Base-by-base conservation (phyloP, 441 rosid species). In the Mallotus repandus region DNA sequence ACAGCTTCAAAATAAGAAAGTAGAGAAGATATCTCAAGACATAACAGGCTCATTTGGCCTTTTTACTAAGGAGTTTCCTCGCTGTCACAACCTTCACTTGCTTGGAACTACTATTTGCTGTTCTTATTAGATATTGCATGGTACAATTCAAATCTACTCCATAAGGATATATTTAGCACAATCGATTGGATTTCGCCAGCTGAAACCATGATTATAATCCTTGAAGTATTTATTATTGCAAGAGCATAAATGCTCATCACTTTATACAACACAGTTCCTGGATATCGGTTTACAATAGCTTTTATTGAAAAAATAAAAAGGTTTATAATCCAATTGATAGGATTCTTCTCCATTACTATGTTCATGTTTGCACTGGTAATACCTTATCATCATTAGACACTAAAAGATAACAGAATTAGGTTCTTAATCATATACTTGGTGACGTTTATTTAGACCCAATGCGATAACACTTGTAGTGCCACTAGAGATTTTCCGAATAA, bases 401-500 rank as follows among this genome's bases (percentile, higher is more conserved):
- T 84, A 48, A 88, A 84, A 78, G 84, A 84, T 0, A 82, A 86
- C 84, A 73, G 87, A 38, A 85, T 86, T 16, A 93, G 94, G 55
- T 91, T 91, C 63, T 86, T 91, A 55, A 63, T 70, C 2, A 76
- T 91, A 72, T 91, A 91, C 82, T 89, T 93, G 0, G 59, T 89
- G 62, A 91, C 97, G 5, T 91, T 91, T 83, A 77, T 91, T 91
- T 60, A 94, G 95, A 72, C 97, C 97, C 7, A 91, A 91, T 61
- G 90, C 95, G 0, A 91, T 93, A 2, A 89, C 97, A 16, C 88
- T 91, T 38, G 93, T 91, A 1, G 97, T 91, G 66, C 95, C 97
- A 0, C 95, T 91, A 3, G 97, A 91, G 85, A 91, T 91, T 72
- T 91, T 91, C 82, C 95, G 95, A 0, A 94, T 94, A 18, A 86